These are phyloP conservation scores for Candolleomyces eurysporus DNA, from an alignment of 768 basidiomycete species.

Conservation along the genomic window DNA sequence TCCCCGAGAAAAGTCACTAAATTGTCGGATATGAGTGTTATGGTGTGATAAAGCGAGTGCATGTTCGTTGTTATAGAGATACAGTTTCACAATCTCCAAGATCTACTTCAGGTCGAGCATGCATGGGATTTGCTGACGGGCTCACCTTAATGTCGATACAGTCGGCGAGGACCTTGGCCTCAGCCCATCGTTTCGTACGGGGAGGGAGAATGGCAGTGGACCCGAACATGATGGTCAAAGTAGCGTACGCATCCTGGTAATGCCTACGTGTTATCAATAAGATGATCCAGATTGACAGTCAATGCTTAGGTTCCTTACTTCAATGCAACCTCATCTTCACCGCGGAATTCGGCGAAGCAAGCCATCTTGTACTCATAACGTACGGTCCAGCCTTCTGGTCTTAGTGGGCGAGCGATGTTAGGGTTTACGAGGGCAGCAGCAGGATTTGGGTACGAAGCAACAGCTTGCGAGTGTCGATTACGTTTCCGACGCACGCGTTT, in stretches of 20 bases:
- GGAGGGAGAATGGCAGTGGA: constrained; percentile 85
- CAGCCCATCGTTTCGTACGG: constrained; percentile 96
- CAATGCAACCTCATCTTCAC: constrained; percentile 88
- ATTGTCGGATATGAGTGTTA: constrained; percentile 79
- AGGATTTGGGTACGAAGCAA: constrained; percentile 50
- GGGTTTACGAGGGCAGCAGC: constrained; percentile 42
- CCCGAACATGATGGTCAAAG: constrained; percentile 83
- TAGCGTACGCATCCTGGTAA: constrained; percentile 91
- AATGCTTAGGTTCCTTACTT: constrained; percentile 54
- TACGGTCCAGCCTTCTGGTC: constrained; percentile 91
- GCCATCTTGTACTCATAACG: constrained; percentile 98
- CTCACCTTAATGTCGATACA: constrained; percentile 86
- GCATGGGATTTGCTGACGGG: neutral
- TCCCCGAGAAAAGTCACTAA: constrained; percentile 80
- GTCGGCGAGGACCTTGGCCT: constrained; percentile 95
- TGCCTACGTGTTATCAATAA: constrained; percentile 51
- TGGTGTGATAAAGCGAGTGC: constrained; percentile 79
- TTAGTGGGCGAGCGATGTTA: constrained; percentile 55
- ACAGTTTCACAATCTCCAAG: constrained; percentile 79
- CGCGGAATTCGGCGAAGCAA: constrained; percentile 91
- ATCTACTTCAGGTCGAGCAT: neutral
- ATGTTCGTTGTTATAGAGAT: constrained; percentile 88
- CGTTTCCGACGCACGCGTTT: constrained; percentile 91
- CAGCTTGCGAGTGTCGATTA: constrained; percentile 68
- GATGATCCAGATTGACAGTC: constrained; percentile 5